Base-by-base conservation (phyloP, 1,139 yeast genomes). In the Hyphopichia wangnamkhiaoensis region DNA sequence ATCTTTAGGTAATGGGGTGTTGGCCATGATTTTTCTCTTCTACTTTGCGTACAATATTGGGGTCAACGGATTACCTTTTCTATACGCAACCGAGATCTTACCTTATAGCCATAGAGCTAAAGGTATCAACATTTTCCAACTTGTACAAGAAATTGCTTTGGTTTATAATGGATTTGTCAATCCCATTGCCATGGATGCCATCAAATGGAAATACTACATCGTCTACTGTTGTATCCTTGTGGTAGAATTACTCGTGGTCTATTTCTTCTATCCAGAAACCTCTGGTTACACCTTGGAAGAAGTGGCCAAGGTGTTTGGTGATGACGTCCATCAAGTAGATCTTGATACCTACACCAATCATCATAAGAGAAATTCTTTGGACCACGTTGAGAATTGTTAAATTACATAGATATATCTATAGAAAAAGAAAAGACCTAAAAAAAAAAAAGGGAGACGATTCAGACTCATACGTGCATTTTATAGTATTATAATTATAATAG, bases 121-220 rank as follows among this genome's bases (percentile, higher is more conserved):
- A 51, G 78, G 77, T 38, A 49, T 71, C 33, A 66, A 65, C 42
- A 50, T 69, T 42, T 54, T 54, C 48, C 51, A 58, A 35, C 48
- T 65, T 28, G 50, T 59, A 20, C 65, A 58, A 42, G 61, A 63
- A 24, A 15, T 53, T 17, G 46, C 53, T 13, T 40, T 50, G 31
- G 38, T 58, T 38, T 59, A 49, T 44, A 61, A 61, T 41, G 61
- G 78, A 31, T 79, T 72, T 52, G 81, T 78, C 38, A 78, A 78
- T 50, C 78, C 84, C 5, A 68, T 80, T 51, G 85, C 83, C 25
- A 72, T 80, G 79, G 79, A 71, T 42, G 74, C 74, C 27, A 74
- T 80, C 46, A 68, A 65, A 31, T 79, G 83, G 82, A 78, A 75
- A 52, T 80, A 78, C 61, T 80, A 80, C 55, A 76, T 79, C 47